Percentiles rank a stretch among this genome's conserved stretches.
Evolutionary conservation across 805 yeast species (phyloP).

Genomic region (Komagataella mondaviorum): DNA sequence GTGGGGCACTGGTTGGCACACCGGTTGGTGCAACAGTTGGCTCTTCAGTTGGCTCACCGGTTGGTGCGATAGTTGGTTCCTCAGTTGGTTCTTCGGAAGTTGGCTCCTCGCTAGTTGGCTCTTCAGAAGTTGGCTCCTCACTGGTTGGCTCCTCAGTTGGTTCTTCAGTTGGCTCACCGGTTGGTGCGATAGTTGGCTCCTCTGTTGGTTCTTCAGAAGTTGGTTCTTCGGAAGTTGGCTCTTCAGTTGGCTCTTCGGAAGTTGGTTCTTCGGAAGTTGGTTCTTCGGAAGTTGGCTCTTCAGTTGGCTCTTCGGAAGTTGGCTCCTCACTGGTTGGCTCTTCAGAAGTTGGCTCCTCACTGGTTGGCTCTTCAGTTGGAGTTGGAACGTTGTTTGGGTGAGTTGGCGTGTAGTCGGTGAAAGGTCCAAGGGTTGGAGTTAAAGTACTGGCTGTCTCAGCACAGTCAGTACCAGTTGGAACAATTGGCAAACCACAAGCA

Average conservation of each 20-base stretch:
- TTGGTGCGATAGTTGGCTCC: background rate
- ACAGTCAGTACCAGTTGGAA: conserved; percentile 13
- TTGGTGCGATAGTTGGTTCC: background rate
- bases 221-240: background rate
- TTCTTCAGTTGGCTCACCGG: background rate
- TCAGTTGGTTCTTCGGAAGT: background rate
- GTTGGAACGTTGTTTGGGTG: background rate
- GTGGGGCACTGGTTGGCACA: background rate
- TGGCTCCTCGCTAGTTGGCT: background rate
- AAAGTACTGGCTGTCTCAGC: background rate
- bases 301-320: background rate
- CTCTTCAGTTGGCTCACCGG: background rate
- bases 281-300: too few relatives aligned
- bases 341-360: background rate
- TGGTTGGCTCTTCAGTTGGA: background rate
- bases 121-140: background rate
- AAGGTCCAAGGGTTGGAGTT: background rate
- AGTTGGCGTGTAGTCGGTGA: background rate
- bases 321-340: background rate
- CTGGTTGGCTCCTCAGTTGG: background rate
- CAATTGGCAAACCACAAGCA: conserved; percentile 12
- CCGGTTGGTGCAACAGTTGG: background rate
- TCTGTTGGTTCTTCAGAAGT: background rate
- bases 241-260: background rate
- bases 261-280: too few relatives aligned